These are phyloP conservation scores for Teunomyces aglyptinius DNA, from an alignment of 805 yeast genomes.

Conservation along the genomic window DNA sequence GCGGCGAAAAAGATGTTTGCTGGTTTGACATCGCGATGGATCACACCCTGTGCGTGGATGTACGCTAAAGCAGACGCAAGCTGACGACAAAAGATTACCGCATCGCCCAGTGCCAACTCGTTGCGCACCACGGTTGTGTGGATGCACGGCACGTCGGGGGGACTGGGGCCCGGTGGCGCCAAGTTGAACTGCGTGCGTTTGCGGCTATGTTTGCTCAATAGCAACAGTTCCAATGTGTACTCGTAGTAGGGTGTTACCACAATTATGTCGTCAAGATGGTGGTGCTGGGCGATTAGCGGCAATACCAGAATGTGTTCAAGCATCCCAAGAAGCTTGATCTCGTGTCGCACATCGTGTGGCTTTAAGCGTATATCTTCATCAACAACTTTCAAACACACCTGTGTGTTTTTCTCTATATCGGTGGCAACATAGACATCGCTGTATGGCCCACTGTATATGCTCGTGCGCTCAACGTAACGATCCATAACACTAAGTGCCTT, in stretches of 20 bases:
- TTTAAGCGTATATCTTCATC: conserved; percentile 34
- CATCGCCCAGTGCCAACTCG: conserved; percentile 4
- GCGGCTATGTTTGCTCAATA: conserved; percentile 17
- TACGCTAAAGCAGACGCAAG: conserved; percentile 24
- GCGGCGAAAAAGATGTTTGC: conserved; percentile 31
- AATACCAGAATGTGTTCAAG: conserved; percentile 18
- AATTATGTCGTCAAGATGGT: conserved; percentile 29
- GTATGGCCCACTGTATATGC: conserved; percentile 34
- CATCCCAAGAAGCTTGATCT: conserved; percentile 24
- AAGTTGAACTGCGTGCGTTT: conserved; percentile 24
- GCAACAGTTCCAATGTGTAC: conserved; percentile 23
- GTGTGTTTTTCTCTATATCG: conserved; percentile 6
- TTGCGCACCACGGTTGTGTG: conserved; percentile 1
- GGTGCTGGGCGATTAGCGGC: conserved; percentile 19
- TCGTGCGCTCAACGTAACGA: conserved; percentile 17
- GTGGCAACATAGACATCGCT: conserved; percentile 31
- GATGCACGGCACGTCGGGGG: conserved; percentile 10
- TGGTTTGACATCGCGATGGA: conserved; percentile 44
- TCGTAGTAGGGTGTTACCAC: conserved; percentile 33
- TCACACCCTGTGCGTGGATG: conserved; percentile 32
- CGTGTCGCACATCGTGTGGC: conserved; percentile 37
- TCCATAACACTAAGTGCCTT: background rate
- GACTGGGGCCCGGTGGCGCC: conserved; percentile 12
- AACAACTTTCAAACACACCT: conserved; percentile 30
- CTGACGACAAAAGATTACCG: conserved; percentile 2